Base-by-base conservation (phyloP, 495 filamentous ascomycete genomes). In the Xylaria nigripes region DNA sequence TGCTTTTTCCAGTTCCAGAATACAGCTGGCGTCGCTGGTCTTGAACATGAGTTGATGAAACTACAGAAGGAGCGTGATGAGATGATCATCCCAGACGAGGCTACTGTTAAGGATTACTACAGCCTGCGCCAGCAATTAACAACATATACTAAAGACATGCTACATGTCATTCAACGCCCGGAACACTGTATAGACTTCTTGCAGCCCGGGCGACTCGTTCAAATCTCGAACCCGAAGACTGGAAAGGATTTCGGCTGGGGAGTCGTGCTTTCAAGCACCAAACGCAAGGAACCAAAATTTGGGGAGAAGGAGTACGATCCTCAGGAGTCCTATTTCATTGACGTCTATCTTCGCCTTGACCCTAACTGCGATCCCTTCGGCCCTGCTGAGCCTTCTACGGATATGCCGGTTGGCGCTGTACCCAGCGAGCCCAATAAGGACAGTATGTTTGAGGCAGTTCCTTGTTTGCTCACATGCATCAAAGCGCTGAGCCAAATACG, bases 1-100 rank as follows among this genome's bases (percentile, higher is more conserved):
- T 97, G 94, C 62, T 98, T 98, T 75, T 94, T 86, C 69, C 94
- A 98, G 68, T 98, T 98, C 70, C 93, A 98, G 68, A 96, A 93
- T 60, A 87, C 88, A 8, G 86, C 89, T 2, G 86, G 85, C 59
- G 86, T 95, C 44, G 84, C 86, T 25, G 76, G 77, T 34, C 73
- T 97, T 25, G 93, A 97, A 66, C 82, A 84, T 59, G 85, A 95
- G 57, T 73, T 95, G 41, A 74, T 76, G 36, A 79, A 83, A 34
- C 68, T 95, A 25, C 89, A 95, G 64, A 77, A 78, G 38, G 80
- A 89, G 67, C 79, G 78, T 57, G 79, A 83, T 36, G 77, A 77
- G 30, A 82, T 90, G 74, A 72, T 79, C 27, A 95, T 98, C 53
- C 68, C 82, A 0, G 90, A 98, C 64, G 93, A 98, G 67, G 75